phyloP scores from a whole-genome alignment of 305 asterid genomes.

The Fraxinus sp. region DNA sequence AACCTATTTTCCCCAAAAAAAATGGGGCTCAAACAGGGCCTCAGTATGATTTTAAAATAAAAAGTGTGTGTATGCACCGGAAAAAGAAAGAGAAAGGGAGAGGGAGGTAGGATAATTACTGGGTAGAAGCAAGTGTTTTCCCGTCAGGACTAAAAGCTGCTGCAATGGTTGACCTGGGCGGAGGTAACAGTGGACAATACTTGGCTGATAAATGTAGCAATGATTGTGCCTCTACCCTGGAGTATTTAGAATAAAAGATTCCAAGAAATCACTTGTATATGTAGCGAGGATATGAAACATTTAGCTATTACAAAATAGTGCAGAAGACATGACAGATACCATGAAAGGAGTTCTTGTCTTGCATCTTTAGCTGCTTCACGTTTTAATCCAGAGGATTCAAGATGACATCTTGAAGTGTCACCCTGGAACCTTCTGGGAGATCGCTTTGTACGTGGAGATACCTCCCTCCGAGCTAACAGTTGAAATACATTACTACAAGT shows the following conservation, averaged over 20 bases:
- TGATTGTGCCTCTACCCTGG: slow-evolving; percentile 94
- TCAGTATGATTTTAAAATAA: background rate
- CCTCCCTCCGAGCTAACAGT: slow-evolving; percentile 79
- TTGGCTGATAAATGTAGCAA: slow-evolving; percentile 73
- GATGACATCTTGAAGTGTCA: slow-evolving; percentile 40
- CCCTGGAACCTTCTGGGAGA: slow-evolving; percentile 68
- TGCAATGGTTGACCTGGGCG: slow-evolving; percentile 97
- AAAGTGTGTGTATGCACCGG: background rate
- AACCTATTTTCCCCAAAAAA: background rate
- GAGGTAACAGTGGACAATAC: slow-evolving; percentile 82
- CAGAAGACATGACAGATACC: slow-evolving; percentile 43
- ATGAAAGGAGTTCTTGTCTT: slow-evolving; percentile 79
- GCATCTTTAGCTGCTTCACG: slow-evolving; percentile 63
- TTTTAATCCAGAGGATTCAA: slow-evolving; percentile 43
- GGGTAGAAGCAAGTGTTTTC: slow-evolving; percentile 91
- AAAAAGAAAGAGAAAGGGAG: background rate
- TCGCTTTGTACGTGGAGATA: slow-evolving; percentile 69
- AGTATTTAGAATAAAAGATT: slow-evolving; percentile 14
- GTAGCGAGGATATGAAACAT: background rate
- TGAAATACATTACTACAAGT: slow-evolving; percentile 60
- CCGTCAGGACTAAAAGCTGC: slow-evolving; percentile 98
- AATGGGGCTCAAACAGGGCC: background rate
- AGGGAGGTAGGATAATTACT: slow-evolving; percentile 43
- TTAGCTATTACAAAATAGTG: slow-evolving; percentile 1
- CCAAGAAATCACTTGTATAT: slow-evolving; percentile 4